Evolutionary conservation across 768 basidiomycete genomes (phyloP).

Genomic region (Collybiopsis luxurians): DNA sequence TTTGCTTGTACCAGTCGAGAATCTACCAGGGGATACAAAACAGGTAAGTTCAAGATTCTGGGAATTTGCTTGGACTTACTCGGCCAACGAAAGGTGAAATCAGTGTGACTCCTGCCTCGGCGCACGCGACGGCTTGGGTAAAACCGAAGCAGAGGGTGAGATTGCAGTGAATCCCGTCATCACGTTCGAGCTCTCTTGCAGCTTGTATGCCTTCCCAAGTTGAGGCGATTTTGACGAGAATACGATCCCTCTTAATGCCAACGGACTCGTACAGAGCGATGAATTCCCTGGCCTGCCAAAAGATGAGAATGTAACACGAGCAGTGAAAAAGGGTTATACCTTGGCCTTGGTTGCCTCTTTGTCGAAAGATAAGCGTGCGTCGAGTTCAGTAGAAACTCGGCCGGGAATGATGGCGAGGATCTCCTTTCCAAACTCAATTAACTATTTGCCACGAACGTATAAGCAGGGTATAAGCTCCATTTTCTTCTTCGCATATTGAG

Average conservation of each 20-base stretch:
- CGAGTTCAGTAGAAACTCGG: slow-evolving; percentile 98
- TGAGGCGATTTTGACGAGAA: slow-evolving; percentile 99
- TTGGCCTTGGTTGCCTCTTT: slow-evolving; percentile 90
- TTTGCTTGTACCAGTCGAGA: slow-evolving; percentile 99
- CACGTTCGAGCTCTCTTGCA: slow-evolving; percentile 90
- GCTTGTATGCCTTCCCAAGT: slow-evolving; percentile 99
- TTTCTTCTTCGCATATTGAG: no score
- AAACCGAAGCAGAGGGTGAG: slow-evolving; percentile 99
- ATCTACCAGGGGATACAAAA: slow-evolving; percentile 53
- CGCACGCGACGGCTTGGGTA: slow-evolving; percentile 97
- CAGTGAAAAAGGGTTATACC: slow-evolving; percentile 33
- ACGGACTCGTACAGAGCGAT: slow-evolving; percentile 94
- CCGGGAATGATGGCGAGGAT: slow-evolving; percentile 96
- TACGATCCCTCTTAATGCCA: slow-evolving; percentile 90
- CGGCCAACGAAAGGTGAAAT: slow-evolving; percentile 99
- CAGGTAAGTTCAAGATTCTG: slow-evolving; percentile 11
- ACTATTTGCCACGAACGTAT: slow-evolving; percentile 38
- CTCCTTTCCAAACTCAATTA: slow-evolving; percentile 97
- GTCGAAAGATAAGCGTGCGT: slow-evolving; percentile 96
- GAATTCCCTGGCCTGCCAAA: slow-evolving; percentile 67
- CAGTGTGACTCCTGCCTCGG: slow-evolving; percentile 96
- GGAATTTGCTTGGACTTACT: slow-evolving; percentile 45
- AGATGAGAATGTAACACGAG: neutral
- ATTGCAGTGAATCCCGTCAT: slow-evolving; percentile 97
- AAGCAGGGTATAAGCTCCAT: neutral